These are phyloP conservation scores for Flaveria sonorensis DNA, from an alignment of 129 eudicot genomes.

Conservation along the genomic window DNA sequence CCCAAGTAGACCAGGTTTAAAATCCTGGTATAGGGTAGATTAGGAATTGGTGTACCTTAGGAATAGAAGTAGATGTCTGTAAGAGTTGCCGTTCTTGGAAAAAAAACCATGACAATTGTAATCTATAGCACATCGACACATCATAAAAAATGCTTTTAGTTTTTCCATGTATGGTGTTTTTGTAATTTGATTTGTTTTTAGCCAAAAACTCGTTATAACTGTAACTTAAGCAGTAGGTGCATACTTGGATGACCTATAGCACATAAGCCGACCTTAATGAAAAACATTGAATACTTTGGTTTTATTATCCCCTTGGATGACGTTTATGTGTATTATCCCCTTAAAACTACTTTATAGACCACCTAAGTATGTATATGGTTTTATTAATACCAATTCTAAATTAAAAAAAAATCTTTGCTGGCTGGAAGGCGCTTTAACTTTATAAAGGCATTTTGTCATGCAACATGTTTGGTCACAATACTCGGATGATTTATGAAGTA, in stretches of 20 bases:
- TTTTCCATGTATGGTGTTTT: background rate
- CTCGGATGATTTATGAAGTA: background rate
- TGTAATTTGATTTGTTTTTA: too few relatives aligned
- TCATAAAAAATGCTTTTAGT: background rate
- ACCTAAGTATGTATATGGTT: background rate
- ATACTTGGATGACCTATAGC: background rate
- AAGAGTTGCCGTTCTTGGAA: too few relatives aligned
- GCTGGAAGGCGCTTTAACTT: background rate
- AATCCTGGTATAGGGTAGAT: too few relatives aligned
- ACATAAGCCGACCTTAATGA: background rate
- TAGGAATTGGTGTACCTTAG: too few relatives aligned
- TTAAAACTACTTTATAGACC: background rate
- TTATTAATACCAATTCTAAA: background rate
- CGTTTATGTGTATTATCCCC: background rate
- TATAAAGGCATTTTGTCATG: background rate
- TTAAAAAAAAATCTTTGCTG: background rate
- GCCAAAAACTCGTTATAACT: background rate
- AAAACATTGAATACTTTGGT: background rate
- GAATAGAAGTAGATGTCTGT: too few relatives aligned
- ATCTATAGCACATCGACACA: background rate
- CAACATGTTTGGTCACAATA: background rate
- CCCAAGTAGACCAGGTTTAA: too few relatives aligned
- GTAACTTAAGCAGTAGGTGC: background rate
- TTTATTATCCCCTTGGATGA: background rate
- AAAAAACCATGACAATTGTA: background rate